Evolutionary conservation across 768 basidiomycete genomes (phyloP), one percentile per base, ranked within the genome.

Genomic region (Obba rivulosa): DNA sequence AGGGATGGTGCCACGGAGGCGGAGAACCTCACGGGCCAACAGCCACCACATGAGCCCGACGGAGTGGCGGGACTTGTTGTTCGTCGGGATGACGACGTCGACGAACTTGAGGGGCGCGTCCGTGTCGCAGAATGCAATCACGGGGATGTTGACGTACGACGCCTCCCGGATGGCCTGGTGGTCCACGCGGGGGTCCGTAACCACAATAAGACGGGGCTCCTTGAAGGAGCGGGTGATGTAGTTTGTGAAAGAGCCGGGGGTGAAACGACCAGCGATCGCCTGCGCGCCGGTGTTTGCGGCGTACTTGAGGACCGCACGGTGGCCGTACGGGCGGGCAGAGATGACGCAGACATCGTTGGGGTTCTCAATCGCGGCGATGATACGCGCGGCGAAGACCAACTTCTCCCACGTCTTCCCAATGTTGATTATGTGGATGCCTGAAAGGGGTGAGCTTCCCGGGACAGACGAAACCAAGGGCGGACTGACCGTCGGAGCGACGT

Each of bases 371-470:
- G 93, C 87, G 60, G 94, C 94, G 62, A 98, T 94, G 63, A 98
- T 81, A 67, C 96, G 92, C 54, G 96, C 96, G 51, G 96, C 96
- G 61, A 99, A 80, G 56, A 98, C 93, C 57, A 99, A 81, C 73
- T 99, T 99, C 74, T 97, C 95, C 94, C 94, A 98, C 57, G 95
- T 99, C 81, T 98, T 99, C 65, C 96, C 96, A 59, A 98, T 87
- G 83, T 98, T 96, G 62, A 97, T 71, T 65, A 99, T 75, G 75
- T 99, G 87, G 70, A 97, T 91, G 58, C 94, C 94, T 96, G 69
- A 20, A 46, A 14, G 25, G 45, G 41, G 52, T 43, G 31, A 17
- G 43, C 11, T 38, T n/a, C 49, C 42, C 46, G 23, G 43, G 8
- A 20, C 37, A 39, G 23, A 49, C 16, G 7, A 43, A 48, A 25